These are phyloP conservation scores for Neonectria ditissima DNA, from an alignment of 2,329 filamentous ascomycete genomes.

Conservation along the genomic window DNA sequence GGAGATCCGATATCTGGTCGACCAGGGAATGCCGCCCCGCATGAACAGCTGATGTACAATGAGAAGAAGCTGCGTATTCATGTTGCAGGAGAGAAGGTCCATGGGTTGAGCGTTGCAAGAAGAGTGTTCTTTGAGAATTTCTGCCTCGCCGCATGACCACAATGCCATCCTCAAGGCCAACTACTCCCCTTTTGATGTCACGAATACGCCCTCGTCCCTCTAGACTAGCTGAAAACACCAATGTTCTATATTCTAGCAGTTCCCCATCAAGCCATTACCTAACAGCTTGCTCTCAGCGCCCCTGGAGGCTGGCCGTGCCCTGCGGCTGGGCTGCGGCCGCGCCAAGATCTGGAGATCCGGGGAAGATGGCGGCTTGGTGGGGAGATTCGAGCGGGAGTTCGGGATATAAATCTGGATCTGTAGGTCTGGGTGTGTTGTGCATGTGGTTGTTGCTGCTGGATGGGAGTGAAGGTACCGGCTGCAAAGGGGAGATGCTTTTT, in stretches of 20 bases:
- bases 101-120: background rate
- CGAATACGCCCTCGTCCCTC: background rate
- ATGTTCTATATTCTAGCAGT: background rate
- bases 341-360: constrained; percentile 31
- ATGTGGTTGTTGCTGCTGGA: background rate
- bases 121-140: background rate
- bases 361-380: constrained; percentile 12
- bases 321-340: constrained; percentile 6
- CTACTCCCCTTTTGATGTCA: background rate
- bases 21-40: background rate
- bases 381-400: background rate
- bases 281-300: constrained; percentile 27
- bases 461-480: too few species aligned
- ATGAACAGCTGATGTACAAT: background rate
- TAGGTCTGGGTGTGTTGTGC: background rate
- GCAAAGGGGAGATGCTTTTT: background rate
- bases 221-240: background rate
- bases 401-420: background rate
- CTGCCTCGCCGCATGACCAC: background rate
- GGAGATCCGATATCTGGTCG: too few species aligned
- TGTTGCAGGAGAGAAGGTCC: background rate
- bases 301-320: constrained; percentile 15
- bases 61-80: background rate
- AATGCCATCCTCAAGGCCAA: background rate
- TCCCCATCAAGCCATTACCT: constrained; percentile 28